phyloP scores from a whole-genome alignment of 2,329 filamentous ascomycete genomes.

The Akanthomyces dipterigenus region DNA sequence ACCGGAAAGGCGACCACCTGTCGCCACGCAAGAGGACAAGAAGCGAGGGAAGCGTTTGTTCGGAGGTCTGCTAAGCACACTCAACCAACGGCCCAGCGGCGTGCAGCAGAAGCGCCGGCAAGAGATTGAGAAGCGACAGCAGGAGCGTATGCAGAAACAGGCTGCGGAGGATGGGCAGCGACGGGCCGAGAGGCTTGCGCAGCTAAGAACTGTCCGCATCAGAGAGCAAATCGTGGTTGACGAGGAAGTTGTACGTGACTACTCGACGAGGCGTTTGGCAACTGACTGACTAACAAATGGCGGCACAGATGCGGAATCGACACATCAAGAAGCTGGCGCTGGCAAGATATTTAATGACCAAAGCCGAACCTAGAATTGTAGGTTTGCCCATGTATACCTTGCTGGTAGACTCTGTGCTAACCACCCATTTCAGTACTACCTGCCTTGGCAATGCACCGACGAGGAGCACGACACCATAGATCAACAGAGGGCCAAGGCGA shows the following conservation, averaged over 20 bases:
- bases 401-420: not conserved
- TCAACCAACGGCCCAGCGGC: slow-evolving; percentile 63
- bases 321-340: slow-evolving; percentile 66
- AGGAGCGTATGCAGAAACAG: slow-evolving; percentile 67
- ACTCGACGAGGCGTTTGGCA: not conserved
- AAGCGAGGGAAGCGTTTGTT: slow-evolving; percentile 82
- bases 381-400: slow-evolving; percentile 26
- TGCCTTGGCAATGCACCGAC: slow-evolving; percentile 68
- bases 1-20: not conserved
- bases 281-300: slow-evolving; percentile 15
- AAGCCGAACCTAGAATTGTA: slow-evolving; percentile 66
- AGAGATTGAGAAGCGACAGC: slow-evolving; percentile 77
- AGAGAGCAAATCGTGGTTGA: slow-evolving; percentile 70
- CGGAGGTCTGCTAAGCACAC: slow-evolving; percentile 69
- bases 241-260: slow-evolving; percentile 60
- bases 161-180: slow-evolving; percentile 63
- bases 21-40: slow-evolving; percentile 60
- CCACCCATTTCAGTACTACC: slow-evolving; percentile 60
- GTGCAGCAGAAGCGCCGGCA: slow-evolving; percentile 61
- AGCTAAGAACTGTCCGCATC: slow-evolving; percentile 53
- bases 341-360: slow-evolving; percentile 69
- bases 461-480: slow-evolving; percentile 66
- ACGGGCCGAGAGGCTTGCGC: slow-evolving; percentile 58
- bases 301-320: slow-evolving; percentile 63
- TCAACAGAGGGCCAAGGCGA: slow-evolving; percentile 59